Evolutionary conservation across 441 rosid genomes (phyloP), one percentile per base, ranked within the genome.

Genomic region (Pelargonium fulgidum): DNA sequence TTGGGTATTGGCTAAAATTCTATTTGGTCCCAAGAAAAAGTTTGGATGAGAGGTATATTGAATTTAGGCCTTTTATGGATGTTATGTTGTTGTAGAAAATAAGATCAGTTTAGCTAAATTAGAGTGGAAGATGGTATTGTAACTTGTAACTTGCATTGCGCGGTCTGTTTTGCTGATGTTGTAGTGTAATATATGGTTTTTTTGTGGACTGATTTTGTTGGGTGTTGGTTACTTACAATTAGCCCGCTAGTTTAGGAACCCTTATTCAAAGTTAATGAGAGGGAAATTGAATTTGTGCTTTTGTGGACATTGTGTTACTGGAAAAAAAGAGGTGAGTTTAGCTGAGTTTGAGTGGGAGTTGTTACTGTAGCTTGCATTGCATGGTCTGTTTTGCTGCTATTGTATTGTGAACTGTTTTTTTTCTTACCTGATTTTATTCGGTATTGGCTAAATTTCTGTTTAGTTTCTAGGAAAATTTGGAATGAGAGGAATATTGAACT

Each of bases 311-410:
- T 52, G 1, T 16, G 19, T 52, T 52, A 19, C 8, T 52, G 19
- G 59, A 52, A 52, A 52, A 0, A 13, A n/a, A 48, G 7, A 16
- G 7, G 19, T 26, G 5, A n/a, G 1, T 52, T 52, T 3, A n/a
- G 8, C 58, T 50, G 58, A n/a, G n/a, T 50, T 12, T 3, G 3
- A 50, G 58, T 50, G 24, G 24, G 24, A 50, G 58, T 13, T 50
- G 58, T 17, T 50, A 50, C 58, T 13, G 58, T 12, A 50, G n/a
- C 58, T n/a, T 50, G 58, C 58, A 50, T 50, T 50, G 17, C 17
- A n/a, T 50, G 58, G 58, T 50, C 58, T 50, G 54, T 50, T 50
- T 50, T 50, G 13, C 54, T 47, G 54, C n/a, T 47, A n/a, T 50
- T 50, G 58, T 50, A 50, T 16, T 50, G 14, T 50, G 58, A 11